Conservation (phyloP, 345 rosid genomes). For the Rhodomyrtus tomentosa region DNA sequence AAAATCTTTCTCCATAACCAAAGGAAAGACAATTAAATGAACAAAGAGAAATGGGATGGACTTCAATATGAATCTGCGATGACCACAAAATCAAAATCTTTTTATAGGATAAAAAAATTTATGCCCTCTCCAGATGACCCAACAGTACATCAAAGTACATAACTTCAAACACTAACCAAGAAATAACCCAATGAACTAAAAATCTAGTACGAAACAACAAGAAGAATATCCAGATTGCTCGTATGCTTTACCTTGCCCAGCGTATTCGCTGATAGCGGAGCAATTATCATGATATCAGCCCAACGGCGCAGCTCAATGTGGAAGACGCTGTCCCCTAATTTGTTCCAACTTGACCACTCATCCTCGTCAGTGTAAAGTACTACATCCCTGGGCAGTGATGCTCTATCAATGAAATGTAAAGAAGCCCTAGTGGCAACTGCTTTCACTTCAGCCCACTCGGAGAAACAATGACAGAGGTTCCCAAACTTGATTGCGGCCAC, state of each 20-base stretch:
- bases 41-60: background rate
- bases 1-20: background rate
- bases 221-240: background rate
- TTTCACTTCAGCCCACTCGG: constrained; percentile 85
- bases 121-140: background rate
- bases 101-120: background rate
- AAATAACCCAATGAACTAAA: background rate
- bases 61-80: background rate
- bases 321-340: constrained; percentile 78
- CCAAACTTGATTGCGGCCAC: constrained; percentile 88
- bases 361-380: constrained; percentile 69
- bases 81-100: background rate
- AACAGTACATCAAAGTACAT: background rate
- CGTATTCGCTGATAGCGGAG: constrained; percentile 91
- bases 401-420: constrained; percentile 68
- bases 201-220: background rate
- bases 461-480: constrained; percentile 72
- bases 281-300: constrained; percentile 93
- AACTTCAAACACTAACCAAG: background rate
- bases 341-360: constrained; percentile 89
- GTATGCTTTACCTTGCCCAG: constrained; percentile 61
- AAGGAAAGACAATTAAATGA: background rate
- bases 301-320: constrained; percentile 86
- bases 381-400: constrained; percentile 59
- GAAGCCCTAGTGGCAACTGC: constrained; percentile 73